Evolutionary conservation across 495 filamentous ascomycete genomes (phyloP).

Genomic region (Sordaria brevicollis): DNA sequence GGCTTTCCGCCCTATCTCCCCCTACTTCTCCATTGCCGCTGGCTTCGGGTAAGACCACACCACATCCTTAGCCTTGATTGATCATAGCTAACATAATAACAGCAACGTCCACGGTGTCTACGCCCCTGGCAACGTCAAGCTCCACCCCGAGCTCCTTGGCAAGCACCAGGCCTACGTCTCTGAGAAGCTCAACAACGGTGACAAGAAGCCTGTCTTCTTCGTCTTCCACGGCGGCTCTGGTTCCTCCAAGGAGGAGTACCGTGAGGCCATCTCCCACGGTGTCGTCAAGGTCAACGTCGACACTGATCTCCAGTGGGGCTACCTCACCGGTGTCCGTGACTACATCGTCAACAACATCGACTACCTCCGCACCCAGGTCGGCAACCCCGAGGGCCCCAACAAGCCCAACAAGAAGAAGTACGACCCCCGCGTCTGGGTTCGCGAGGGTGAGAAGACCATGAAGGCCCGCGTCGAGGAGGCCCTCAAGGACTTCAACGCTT

Average conservation of each 20-base stretch:
- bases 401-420: constrained; percentile 97
- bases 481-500: constrained; percentile 85
- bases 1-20: constrained; percentile 67
- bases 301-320: constrained; percentile 80
- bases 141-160: constrained; percentile 84
- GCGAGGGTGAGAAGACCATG: constrained; percentile 98
- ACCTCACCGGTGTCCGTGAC: constrained; percentile 79
- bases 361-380: constrained; percentile 73
- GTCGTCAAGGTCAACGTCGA: constrained; percentile 96
- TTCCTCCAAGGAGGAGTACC: constrained; percentile 78
- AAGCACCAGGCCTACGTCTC: constrained; percentile 91
- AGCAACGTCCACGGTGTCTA: constrained; percentile 99
- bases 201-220: constrained; percentile 91
- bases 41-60: constrained; percentile 48
- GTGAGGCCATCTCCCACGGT: constrained; percentile 73
- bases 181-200: constrained; percentile 50
- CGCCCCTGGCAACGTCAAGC: constrained; percentile 94
- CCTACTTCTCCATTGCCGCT: constrained; percentile 95
- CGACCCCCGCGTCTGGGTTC: constrained; percentile 69
- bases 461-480: constrained; percentile 65
- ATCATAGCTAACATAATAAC: constrained; percentile 1
- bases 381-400: constrained; percentile 78
- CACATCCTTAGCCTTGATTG: too few relatives aligned
- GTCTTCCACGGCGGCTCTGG: constrained; percentile 99
- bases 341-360: constrained; percentile 92